Conservation (phyloP, 768 basidiomycete genomes). For the Candolleomyces eurysporus region DNA sequence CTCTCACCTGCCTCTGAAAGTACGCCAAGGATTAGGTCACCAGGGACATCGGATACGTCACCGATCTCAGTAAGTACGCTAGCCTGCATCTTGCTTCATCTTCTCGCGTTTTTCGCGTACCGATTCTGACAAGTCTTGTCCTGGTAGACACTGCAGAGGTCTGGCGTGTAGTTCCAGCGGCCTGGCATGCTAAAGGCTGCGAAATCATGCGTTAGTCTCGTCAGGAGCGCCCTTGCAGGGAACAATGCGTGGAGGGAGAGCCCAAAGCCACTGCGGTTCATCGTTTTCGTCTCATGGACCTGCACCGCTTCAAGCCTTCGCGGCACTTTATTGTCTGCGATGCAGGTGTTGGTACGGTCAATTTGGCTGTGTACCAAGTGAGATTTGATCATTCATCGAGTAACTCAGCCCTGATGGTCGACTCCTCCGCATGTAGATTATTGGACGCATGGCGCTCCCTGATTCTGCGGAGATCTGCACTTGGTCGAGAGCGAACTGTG, state of each 20-base stretch:
- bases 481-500: too few species aligned
- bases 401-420: too few species aligned
- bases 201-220: conserved; percentile 83
- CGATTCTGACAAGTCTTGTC: not conserved
- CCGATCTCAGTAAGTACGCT: conserved; percentile 66
- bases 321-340: conserved; percentile 93
- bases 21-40: conserved; percentile 87
- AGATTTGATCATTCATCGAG: too few species aligned
- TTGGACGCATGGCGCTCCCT: too few species aligned
- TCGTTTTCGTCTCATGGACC: too few species aligned
- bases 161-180: conserved; percentile 84
- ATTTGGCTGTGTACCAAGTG: too few species aligned
- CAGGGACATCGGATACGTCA: conserved; percentile 80
- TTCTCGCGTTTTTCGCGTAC: not conserved
- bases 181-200: conserved; percentile 86
- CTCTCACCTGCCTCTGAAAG: conserved; percentile 80
- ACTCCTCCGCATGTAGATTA: too few species aligned
- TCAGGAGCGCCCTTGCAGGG: conserved; percentile 48
- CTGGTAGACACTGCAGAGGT: conserved; percentile 74
- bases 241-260: conserved; percentile 23
- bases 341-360: conserved; percentile 86
- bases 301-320: conserved; percentile 74
- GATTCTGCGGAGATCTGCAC: too few species aligned
- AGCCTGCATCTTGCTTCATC: too few species aligned
- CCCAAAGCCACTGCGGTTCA: conserved; percentile 91